phyloP scores from a whole-genome alignment of 805 yeast species.

The Candida pseudoglaebosa region DNA sequence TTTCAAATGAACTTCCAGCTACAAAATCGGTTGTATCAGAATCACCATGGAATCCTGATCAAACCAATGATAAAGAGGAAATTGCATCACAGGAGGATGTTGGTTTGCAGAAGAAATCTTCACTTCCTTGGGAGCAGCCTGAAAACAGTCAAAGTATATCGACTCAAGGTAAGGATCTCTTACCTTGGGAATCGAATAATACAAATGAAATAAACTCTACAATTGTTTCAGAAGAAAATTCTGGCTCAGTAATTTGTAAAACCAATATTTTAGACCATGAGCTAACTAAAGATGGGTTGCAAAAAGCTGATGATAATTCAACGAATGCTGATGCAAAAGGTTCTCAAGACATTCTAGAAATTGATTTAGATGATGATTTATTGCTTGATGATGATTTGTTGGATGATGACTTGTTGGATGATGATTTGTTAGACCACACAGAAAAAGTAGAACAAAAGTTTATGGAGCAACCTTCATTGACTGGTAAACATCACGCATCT shows the following conservation, averaged over 20 bases:
- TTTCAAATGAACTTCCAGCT: not conserved
- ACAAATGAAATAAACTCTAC: not conserved
- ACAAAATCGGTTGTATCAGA: not conserved
- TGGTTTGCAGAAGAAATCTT: not conserved
- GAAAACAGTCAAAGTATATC: not conserved
- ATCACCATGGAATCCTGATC: not conserved
- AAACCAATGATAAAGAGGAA: too few species aligned
- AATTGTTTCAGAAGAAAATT: not conserved
- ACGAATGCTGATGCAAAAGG: too few species aligned
- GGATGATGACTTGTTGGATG: conserved; percentile 20
- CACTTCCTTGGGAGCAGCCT: not conserved
- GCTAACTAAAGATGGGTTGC: not conserved
- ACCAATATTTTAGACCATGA: not conserved
- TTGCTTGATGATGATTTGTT: conserved; percentile 35
- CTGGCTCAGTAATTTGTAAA: not conserved
- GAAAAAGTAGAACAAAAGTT: conserved; percentile 3
- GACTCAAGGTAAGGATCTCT: not conserved
- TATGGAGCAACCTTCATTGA: conserved; percentile 5
- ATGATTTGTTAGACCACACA: conserved; percentile 7
- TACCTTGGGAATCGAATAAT: not conserved
- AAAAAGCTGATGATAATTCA: not conserved
- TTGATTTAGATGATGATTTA: conserved; percentile 29
- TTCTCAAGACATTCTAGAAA: conserved; percentile 3
- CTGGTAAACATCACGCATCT: conserved; percentile 6
- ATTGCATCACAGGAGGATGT: too few species aligned